Evolutionary conservation across 2,329 filamentous ascomycete genomes (phyloP).

Genomic region (Arthroderma sp.): DNA sequence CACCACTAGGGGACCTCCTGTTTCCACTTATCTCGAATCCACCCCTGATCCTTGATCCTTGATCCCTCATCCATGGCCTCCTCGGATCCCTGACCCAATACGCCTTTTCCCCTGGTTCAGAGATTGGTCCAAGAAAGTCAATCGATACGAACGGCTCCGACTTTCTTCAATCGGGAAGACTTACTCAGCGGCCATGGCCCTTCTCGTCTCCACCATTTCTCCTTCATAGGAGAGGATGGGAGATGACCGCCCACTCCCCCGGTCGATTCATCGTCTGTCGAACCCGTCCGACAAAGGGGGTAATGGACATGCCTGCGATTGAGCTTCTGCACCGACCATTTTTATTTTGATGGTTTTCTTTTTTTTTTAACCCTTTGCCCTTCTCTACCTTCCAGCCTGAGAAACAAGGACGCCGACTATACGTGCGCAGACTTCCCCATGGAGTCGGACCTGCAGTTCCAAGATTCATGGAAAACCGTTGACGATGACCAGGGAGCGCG

Average conservation of each 20-base stretch:
- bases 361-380: background rate
- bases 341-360: background rate
- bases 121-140: background rate
- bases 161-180: background rate
- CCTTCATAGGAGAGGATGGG: background rate
- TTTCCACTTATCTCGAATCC: background rate
- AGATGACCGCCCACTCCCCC: background rate
- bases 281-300: background rate
- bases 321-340: background rate
- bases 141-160: constrained; percentile 2
- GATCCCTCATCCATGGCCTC: background rate
- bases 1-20: constrained; percentile 2
- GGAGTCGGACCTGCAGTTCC: background rate
- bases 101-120: background rate
- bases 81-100: background rate
- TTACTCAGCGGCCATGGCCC: background rate
- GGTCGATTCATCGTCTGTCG: background rate
- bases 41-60: background rate
- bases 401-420: background rate
- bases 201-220: background rate
- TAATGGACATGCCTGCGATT: background rate
- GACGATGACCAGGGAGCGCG: background rate
- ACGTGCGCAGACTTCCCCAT: background rate
- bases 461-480: background rate
- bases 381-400: background rate